These are phyloP conservation scores for Erigeron philadelphicus DNA, from an alignment of 140 eudicot genomes.

Conservation along the genomic window DNA sequence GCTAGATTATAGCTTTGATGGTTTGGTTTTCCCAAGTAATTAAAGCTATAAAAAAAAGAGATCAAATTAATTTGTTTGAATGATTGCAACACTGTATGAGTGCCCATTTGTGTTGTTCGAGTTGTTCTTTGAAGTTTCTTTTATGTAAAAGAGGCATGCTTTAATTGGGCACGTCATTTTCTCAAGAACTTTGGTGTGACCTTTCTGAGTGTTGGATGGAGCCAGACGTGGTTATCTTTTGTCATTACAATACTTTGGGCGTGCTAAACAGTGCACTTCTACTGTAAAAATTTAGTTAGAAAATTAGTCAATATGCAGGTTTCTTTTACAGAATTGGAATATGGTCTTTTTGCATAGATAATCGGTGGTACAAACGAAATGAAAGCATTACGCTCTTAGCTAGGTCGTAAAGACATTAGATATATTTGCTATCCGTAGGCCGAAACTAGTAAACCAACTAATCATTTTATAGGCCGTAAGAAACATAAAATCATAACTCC, in stretches of 20 bases:
- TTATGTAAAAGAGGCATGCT: background rate
- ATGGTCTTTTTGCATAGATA: background rate
- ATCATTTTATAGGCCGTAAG: no score
- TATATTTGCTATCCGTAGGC: no score
- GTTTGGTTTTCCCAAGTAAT: background rate
- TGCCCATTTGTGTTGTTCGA: background rate
- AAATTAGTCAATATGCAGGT: background rate
- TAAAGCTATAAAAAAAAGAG: background rate
- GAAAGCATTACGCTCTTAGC: background rate
- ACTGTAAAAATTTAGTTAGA: background rate
- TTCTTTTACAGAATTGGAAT: background rate
- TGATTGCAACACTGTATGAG: background rate
- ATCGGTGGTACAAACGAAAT: background rate
- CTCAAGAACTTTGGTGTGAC: background rate
- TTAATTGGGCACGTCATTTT: background rate
- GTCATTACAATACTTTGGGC: background rate
- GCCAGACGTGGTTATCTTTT: background rate
- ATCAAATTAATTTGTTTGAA: background rate
- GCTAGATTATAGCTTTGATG: background rate
- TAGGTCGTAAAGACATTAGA: no score
- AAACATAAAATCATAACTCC: no score
- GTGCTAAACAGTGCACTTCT: background rate
- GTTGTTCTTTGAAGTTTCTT: background rate
- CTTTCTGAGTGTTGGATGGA: background rate
- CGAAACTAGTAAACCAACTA: no score